phyloP scores from a whole-genome alignment of 2,329 filamentous ascomycete species.

The Zasmidium cellare region DNA sequence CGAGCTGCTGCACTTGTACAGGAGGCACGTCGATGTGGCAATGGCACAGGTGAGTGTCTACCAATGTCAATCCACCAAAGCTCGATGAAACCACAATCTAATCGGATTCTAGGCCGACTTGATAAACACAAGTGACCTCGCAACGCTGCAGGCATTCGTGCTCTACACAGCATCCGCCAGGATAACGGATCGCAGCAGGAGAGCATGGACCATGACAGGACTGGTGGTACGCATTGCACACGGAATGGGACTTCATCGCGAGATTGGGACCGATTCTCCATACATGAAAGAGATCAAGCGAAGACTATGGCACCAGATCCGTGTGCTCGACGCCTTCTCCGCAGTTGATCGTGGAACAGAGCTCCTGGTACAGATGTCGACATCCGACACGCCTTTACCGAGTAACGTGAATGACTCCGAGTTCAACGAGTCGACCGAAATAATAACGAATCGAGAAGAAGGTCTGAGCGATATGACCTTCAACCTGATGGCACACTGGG shows the following conservation, averaged over 20 bases:
- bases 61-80: no score
- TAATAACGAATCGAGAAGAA: slow-evolving; percentile 15
- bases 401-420: slow-evolving; percentile 32
- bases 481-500: slow-evolving; percentile 16
- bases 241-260: slow-evolving; percentile 29
- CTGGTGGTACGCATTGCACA: slow-evolving; percentile 31
- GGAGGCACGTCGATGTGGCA: slow-evolving; percentile 25
- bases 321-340: slow-evolving; percentile 28
- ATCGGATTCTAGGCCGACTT: slow-evolving; percentile 24
- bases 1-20: slow-evolving; percentile 25
- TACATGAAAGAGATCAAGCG: slow-evolving; percentile 31
- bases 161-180: slow-evolving; percentile 26
- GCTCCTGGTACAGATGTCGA: slow-evolving; percentile 16
- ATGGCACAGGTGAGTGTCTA: slow-evolving; percentile 16
- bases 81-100: background rate
- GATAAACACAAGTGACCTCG: slow-evolving; percentile 28
- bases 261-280: slow-evolving; percentile 18
- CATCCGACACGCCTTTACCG: slow-evolving; percentile 24
- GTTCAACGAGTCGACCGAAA: slow-evolving; percentile 25
- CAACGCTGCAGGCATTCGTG: slow-evolving; percentile 28
- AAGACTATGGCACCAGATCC: slow-evolving; percentile 31
- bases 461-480: slow-evolving; percentile 32
- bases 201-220: slow-evolving; percentile 30
- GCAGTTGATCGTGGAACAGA: slow-evolving; percentile 30
- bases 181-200: slow-evolving; percentile 23